Conservation (phyloP, 2,329 filamentous ascomycete species). For the Hortaea werneckii region DNA sequence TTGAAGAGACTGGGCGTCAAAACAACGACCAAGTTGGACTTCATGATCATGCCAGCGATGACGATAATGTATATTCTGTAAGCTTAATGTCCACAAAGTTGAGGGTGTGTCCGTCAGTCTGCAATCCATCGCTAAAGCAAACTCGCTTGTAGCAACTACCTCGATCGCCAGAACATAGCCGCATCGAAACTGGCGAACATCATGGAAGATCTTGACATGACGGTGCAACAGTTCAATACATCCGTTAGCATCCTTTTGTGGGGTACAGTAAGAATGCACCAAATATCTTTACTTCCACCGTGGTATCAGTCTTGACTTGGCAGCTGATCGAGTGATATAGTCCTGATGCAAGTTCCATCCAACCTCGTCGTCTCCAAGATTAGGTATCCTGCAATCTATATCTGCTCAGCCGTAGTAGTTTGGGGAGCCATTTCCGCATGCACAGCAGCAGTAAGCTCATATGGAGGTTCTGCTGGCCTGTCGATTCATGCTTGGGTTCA, state of each 20-base stretch:
- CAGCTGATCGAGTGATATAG: background rate
- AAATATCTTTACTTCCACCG: no score
- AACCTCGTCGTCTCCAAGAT: slow-evolving; percentile 29
- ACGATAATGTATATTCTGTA: slow-evolving; percentile 2
- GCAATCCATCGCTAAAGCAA: background rate
- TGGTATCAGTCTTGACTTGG: no score
- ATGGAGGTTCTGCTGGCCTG: slow-evolving; percentile 26
- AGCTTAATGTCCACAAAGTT: background rate
- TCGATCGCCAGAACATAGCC: slow-evolving; percentile 17
- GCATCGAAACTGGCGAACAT: slow-evolving; percentile 17
- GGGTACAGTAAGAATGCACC: slow-evolving; percentile 18
- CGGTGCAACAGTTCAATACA: slow-evolving; percentile 35
- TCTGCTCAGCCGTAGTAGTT: slow-evolving; percentile 22
- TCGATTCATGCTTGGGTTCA: slow-evolving; percentile 31
- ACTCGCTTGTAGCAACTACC: background rate
- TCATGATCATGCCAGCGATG: slow-evolving; percentile 17
- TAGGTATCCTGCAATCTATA: slow-evolving; percentile 25
- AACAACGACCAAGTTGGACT: slow-evolving; percentile 14
- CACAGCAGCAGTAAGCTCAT: slow-evolving; percentile 26
- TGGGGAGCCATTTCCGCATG: slow-evolving; percentile 26
- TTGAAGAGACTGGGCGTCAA: slow-evolving; percentile 11
- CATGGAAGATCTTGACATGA: slow-evolving; percentile 30
- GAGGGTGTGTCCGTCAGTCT: background rate
- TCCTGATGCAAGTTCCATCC: slow-evolving; percentile 28
- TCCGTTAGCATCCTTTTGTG: slow-evolving; percentile 35